Conservation (phyloP, 768 basidiomycete species). For the Pleurotus djamor region DNA sequence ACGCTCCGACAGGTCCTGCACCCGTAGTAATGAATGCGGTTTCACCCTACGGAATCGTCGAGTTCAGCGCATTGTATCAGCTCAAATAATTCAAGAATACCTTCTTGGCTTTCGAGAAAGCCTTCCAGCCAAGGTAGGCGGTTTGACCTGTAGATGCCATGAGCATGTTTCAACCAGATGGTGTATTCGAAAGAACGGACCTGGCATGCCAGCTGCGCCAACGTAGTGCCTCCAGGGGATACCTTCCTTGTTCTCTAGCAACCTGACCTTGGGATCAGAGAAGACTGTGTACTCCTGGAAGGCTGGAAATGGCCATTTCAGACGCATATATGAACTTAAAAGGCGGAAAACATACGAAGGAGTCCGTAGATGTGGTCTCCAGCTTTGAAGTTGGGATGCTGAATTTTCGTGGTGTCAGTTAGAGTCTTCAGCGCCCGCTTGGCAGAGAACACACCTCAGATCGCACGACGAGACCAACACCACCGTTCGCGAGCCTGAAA, state of each 20-base stretch:
- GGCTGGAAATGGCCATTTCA: neutral
- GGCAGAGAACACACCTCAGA: conserved; percentile 11
- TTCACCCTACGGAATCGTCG: conserved; percentile 15
- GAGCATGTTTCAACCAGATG: conserved; percentile 7
- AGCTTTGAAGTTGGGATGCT: conserved; percentile 11
- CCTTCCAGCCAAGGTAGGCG: conserved; percentile 27
- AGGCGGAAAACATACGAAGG: conserved; percentile 13
- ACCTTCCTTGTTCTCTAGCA: conserved; percentile 33
- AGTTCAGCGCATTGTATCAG: neutral
- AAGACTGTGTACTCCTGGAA: conserved; percentile 27
- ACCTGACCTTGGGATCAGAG: conserved; percentile 7
- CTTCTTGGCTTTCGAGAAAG: conserved; percentile 23
- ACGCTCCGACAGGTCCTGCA: conserved; percentile 28
- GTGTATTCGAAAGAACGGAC: conserved; percentile 6
- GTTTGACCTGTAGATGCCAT: conserved; percentile 21
- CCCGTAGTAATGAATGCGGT: conserved; percentile 24
- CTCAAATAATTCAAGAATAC: conserved; percentile 16
- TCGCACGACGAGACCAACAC: conserved; percentile 18
- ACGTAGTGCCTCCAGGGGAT: conserved; percentile 38
- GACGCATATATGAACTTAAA: conserved; percentile 3
- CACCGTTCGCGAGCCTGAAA: conserved; percentile 14
- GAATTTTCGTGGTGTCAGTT: neutral
- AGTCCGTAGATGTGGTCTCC: conserved; percentile 30
- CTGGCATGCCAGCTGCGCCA: conserved; percentile 33
- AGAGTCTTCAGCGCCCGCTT: neutral